phyloP scores from a whole-genome alignment of 2,329 filamentous ascomycete species.

The Exophiala sp. region DNA sequence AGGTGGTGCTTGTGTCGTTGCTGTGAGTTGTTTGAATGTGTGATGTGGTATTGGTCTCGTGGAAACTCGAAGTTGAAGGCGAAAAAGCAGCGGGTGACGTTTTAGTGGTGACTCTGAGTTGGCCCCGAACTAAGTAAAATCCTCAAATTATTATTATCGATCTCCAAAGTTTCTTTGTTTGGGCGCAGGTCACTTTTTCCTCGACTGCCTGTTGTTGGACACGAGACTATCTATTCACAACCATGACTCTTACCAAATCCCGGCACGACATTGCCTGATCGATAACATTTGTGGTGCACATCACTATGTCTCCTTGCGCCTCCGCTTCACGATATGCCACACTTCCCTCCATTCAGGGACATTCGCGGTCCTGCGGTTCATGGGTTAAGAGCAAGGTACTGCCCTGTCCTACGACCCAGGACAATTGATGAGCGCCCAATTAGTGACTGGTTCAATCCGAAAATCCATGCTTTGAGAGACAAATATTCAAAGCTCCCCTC shows the following conservation, averaged over 20 bases:
- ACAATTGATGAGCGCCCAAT: constrained; percentile 13
- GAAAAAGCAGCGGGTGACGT: constrained; percentile 8
- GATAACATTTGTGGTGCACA: too few species aligned
- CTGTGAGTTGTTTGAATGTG: constrained; percentile 3
- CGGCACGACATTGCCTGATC: not conserved
- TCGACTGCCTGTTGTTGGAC: not conserved
- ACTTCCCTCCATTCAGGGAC: too few species aligned
- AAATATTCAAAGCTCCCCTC: constrained; percentile 38
- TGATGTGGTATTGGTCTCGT: constrained; percentile 2
- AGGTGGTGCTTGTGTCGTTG: not conserved
- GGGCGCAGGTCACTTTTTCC: not conserved
- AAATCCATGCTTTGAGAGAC: constrained; percentile 31
- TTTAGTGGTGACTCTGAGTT: constrained; percentile 7
- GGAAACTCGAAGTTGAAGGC: constrained; percentile 2
- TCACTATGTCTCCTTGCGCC: too few species aligned
- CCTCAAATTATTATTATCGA: not conserved
- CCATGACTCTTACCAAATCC: not conserved
- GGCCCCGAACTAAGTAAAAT: not conserved
- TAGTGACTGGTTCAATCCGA: constrained; percentile 37
- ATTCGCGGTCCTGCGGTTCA: too few species aligned
- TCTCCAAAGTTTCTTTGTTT: too few species aligned
- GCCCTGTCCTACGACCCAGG: constrained; percentile 26
- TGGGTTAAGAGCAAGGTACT: constrained; percentile 1
- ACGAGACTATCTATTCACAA: not conserved
- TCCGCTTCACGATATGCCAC: too few species aligned